phyloP scores from a whole-genome alignment of 352 stramenopile species.

The Thalassiosira ordinaria region DNA sequence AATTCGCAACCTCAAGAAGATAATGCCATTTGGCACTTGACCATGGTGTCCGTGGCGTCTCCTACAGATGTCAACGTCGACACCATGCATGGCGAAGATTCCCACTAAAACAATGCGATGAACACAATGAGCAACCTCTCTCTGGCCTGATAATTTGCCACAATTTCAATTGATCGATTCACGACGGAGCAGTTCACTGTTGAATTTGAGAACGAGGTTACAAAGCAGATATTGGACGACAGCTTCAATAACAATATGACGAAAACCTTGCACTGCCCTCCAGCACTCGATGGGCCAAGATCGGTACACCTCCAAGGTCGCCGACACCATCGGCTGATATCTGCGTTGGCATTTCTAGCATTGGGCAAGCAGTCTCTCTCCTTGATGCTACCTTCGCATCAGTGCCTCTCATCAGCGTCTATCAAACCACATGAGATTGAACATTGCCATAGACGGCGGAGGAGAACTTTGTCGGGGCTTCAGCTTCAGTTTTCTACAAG shows the following conservation, averaged over 20 bases:
- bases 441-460: constrained; percentile 15
- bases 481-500: constrained; percentile 24
- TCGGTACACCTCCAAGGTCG: background rate
- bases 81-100: too few species aligned
- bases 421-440: background rate
- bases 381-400: constrained; percentile 24
- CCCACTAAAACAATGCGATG: too few species aligned
- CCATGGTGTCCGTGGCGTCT: too few species aligned
- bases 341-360: constrained; percentile 29
- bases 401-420: constrained; percentile 12
- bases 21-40: too few species aligned
- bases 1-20: too few species aligned
- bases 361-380: constrained; percentile 17
- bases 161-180: too few species aligned
- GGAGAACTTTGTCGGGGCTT: constrained; percentile 5
- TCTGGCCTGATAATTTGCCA: too few species aligned
- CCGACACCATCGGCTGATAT: constrained; percentile 23
- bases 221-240: background rate
- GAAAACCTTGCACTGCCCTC: background rate
- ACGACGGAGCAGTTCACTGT: too few species aligned
- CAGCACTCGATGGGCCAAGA: background rate
- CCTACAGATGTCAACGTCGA: too few species aligned
- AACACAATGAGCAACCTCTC: too few species aligned
- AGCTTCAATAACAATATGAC: too few species aligned
- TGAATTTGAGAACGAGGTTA: too few species aligned